Evolutionary conservation across 2,329 filamentous ascomycete genomes (phyloP).

Genomic region (Fusarium siculi): DNA sequence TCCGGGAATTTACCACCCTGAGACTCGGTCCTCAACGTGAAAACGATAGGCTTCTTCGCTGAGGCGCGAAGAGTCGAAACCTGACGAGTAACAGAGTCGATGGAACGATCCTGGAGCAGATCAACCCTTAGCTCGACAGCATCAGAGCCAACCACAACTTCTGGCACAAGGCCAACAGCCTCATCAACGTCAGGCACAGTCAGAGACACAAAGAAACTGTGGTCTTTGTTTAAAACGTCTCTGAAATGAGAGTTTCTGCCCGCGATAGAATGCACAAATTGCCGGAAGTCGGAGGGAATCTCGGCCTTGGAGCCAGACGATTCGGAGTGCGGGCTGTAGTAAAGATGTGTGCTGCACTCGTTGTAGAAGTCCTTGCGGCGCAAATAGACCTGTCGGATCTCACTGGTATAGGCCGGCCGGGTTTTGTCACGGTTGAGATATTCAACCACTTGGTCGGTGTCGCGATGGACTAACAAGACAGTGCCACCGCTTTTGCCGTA

Average conservation of each 20-base stretch:
- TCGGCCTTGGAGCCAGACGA: constrained; percentile 35
- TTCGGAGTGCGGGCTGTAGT: constrained; percentile 78
- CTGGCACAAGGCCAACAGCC: constrained; percentile 72
- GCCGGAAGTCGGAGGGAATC: constrained; percentile 50
- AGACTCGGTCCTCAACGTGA: constrained; percentile 85
- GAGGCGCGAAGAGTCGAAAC: constrained; percentile 80
- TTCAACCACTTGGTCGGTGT: constrained; percentile 87
- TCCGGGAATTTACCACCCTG: constrained; percentile 94
- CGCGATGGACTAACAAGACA: constrained; percentile 87
- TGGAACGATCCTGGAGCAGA: constrained; percentile 78
- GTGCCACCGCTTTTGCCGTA: constrained; percentile 82
- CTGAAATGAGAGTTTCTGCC: constrained; percentile 58
- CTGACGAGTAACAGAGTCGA: constrained; percentile 84
- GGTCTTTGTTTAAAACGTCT: constrained; percentile 62
- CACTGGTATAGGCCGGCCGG: constrained; percentile 89
- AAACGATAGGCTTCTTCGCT: constrained; percentile 84
- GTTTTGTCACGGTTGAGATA: constrained; percentile 91
- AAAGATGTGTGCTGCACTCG: constrained; percentile 93
- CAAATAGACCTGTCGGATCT: constrained; percentile 91
- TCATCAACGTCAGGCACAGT: constrained; percentile 80
- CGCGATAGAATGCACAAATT: constrained; percentile 54
- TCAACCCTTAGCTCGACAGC: constrained; percentile 96
- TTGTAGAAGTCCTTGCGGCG: constrained; percentile 90
- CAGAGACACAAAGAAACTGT: constrained; percentile 93
- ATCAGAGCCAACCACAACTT: constrained; percentile 85